Evolutionary conservation across 75 land plant genomes (phyloP), one percentile per base, ranked within the genome.

Genomic region (Pinus tabuliformis): DNA sequence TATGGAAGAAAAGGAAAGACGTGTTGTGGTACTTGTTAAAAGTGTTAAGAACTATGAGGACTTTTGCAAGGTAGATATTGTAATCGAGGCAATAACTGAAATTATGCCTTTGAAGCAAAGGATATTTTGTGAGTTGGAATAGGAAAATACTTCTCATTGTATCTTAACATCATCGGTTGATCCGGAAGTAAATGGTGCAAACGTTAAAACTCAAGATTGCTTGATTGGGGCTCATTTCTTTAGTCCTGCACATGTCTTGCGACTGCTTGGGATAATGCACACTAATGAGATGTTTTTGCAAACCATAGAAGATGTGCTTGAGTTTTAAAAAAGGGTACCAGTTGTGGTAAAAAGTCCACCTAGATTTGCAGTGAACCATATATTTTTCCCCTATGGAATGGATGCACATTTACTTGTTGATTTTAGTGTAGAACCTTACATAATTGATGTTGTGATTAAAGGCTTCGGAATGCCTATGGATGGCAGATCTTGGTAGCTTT

Each of bases 391-490:
- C 18, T 93, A 93, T 65, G 80, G 90, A 24, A 92, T 89, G 80
- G 83, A 89, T 39, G 93, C 86, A 20, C 56, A 87, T 8, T 77
- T 91, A 39, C 81, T 93, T 39, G 80, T 86, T n/a, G 91, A 93
- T 56, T 88, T 77, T 70, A 93, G 96, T 26, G 22, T 85, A 18
- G 96, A 93, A 81, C 62, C 80, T 37, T 93, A 89, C 61, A 83
- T 77, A 68, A 89, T 93, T 81, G 96, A 93, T 76, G 77, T 66
- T 30, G 91, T 76, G 63, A 79, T 87, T 24, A 79, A 87, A 63
- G 85, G 83, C 18, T 93, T 93, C 77, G 96, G 94, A 61, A 91
- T 93, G 96, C 96, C 94, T 17, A 89, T 93, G 91, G 96, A 91
- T 83, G 57, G 74, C 85, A 71, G 85, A 83, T 76, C 63, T 83